Evolutionary conservation across 192 early-diverging fungal species (phyloP), one percentile per base, ranked within the genome.

Genomic region (Chytriomyces hyalinus): DNA sequence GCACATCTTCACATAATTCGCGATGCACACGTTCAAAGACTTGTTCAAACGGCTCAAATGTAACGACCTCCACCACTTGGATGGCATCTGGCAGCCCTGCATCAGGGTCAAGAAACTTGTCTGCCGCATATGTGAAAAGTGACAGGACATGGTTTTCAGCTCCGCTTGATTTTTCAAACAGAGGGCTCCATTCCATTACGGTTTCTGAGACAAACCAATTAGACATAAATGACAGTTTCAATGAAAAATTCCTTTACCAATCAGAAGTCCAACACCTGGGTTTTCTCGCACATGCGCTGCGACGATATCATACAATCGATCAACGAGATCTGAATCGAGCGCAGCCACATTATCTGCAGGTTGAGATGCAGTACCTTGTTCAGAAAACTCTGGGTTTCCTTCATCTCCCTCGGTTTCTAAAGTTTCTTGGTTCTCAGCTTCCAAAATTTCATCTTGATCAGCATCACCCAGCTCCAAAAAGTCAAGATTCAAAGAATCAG

Each of bases 1-100:
- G 28, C 57, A 15, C 57, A n/a, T 28, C 63, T 65, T 11, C 15
- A 28, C 63, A 24, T 8, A 36, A 26, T 28, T 36, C 63, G 10
- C 20, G 11, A 22, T 65, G 13, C 13, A 45, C n/a, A 28, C 59
- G 15, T 15, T 9, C 60, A 45, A 44, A 73, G 22, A 73, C 71
- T 10, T 43, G 10, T 22, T 62, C 71, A 48, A 63, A 73, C 8
- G 71, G 71, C 60, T 73, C 71, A 45, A 63, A 73, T n/a, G 53
- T 8, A 6, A 24, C 24, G 17, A 73, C 44, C 46, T 73, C 71
- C 10, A 73, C 61, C 13, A 73, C 60, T 8, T 46, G 9, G 6
- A 71, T 59, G 44, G 24, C 71, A 8, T 73, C 71, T 17, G 53
- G 36, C 8, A 22, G 36, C 6, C 15, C 7, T 13, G 26, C 20